Evolutionary conservation across 768 basidiomycete species (phyloP).

Genomic region (Mycena metata): DNA sequence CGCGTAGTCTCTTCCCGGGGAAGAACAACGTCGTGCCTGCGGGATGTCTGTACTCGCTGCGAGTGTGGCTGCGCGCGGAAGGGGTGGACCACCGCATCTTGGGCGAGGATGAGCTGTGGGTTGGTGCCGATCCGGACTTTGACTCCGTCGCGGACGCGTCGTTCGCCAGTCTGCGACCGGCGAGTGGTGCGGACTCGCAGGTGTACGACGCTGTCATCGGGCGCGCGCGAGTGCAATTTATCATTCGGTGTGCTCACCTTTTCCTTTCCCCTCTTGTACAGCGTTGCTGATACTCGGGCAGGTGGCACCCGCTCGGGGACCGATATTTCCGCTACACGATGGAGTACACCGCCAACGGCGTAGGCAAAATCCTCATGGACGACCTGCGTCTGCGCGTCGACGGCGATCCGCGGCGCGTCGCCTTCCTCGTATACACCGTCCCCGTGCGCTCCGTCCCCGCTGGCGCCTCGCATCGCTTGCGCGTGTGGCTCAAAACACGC

Average conservation of each 20-base stretch:
- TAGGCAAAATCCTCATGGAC: slow-evolving; percentile 67
- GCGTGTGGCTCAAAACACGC: slow-evolving; percentile 70
- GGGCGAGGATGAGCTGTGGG: slow-evolving; percentile 74
- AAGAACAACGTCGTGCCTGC: slow-evolving; percentile 62
- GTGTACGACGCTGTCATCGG: slow-evolving; percentile 71
- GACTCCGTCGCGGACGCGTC: slow-evolving; percentile 67
- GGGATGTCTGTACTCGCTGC: slow-evolving; percentile 68
- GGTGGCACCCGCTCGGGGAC: slow-evolving; percentile 63
- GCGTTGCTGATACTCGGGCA: slow-evolving; percentile 39
- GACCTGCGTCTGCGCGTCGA: slow-evolving; percentile 66
- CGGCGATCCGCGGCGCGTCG: slow-evolving; percentile 64
- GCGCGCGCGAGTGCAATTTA: slow-evolving; percentile 68
- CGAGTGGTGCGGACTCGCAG: slow-evolving; percentile 57
- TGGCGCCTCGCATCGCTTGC: slow-evolving; percentile 73
- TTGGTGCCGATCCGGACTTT: slow-evolving; percentile 78
- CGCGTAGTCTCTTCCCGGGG: slow-evolving; percentile 69
- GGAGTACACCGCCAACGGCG: slow-evolving; percentile 76
- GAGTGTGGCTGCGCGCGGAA: slow-evolving; percentile 73
- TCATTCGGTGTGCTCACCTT: slow-evolving; percentile 57
- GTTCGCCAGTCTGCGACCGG: slow-evolving; percentile 61
- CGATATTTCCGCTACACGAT: slow-evolving; percentile 67
- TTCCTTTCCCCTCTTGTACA: not conserved
- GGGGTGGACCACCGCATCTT: slow-evolving; percentile 75
- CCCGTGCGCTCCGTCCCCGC: slow-evolving; percentile 66
- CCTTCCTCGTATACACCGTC: slow-evolving; percentile 73